These are phyloP conservation scores for Leccinum rimulosum DNA, from an alignment of 768 basidiomycete genomes.

Conservation along the genomic window DNA sequence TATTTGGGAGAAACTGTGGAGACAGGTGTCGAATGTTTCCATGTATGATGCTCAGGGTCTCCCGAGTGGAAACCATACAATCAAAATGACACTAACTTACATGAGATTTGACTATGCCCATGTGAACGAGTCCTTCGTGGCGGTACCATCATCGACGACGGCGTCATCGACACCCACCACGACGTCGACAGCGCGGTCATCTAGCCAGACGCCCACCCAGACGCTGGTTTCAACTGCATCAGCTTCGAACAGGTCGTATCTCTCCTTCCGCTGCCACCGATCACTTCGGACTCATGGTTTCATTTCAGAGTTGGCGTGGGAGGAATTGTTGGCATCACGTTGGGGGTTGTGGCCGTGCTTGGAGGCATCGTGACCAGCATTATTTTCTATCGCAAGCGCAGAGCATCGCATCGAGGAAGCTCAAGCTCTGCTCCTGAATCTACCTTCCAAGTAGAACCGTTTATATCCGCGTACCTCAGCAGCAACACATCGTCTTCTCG, in stretches of 20 bases:
- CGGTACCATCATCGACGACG: not conserved
- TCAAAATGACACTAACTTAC: slow-evolving; percentile 23
- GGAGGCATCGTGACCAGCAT: not conserved
- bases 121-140: slow-evolving; percentile 23
- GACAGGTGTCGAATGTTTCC: slow-evolving; percentile 21
- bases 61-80: slow-evolving; percentile 15
- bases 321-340: slow-evolving; percentile 9
- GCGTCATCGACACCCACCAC: slow-evolving; percentile 1
- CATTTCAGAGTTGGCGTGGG: slow-evolving; percentile 7
- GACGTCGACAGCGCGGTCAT: not conserved
- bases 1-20: not conserved
- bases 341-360: slow-evolving; percentile 9
- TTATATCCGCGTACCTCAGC: not conserved
- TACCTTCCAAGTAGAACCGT: not conserved
- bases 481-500: not conserved
- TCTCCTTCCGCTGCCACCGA: not conserved
- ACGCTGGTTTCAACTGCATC: not conserved
- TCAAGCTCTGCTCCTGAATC: not conserved
- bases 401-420: too few species aligned
- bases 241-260: slow-evolving; percentile 9
- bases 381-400: slow-evolving; percentile 9
- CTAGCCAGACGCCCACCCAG: slow-evolving; percentile 3
- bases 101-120: slow-evolving; percentile 30
- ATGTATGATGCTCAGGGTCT: slow-evolving; percentile 19
- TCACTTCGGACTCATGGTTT: slow-evolving; percentile 4